phyloP scores from a whole-genome alignment of 441 rosid genomes.

The Bruguiera hainesii region DNA sequence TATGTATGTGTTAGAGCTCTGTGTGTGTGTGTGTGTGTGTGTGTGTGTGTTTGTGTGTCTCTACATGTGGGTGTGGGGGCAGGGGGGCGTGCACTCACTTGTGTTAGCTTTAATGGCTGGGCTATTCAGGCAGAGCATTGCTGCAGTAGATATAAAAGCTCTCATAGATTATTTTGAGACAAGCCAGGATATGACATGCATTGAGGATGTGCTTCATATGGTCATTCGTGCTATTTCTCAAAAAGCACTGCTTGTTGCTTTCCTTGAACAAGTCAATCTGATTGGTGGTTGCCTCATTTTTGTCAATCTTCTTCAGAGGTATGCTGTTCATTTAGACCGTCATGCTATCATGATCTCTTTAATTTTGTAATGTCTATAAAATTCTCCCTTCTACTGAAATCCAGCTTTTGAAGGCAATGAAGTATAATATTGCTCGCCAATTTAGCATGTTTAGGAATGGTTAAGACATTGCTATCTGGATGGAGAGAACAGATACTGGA shows the following conservation, averaged over 20 bases:
- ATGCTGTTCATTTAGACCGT: conserved; percentile 17
- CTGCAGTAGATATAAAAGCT: conserved; percentile 67
- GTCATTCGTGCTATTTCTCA: conserved; percentile 88
- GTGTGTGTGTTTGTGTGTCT: too few relatives aligned
- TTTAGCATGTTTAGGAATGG: too few relatives aligned
- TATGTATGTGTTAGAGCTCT: too few relatives aligned
- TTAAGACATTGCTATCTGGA: too few relatives aligned
- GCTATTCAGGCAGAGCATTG: conserved; percentile 72
- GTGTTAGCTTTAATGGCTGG: too few relatives aligned
- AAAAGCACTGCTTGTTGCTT: conserved; percentile 65
- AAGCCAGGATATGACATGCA: conserved; percentile 88
- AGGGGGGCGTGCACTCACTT: too few relatives aligned
- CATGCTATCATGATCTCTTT: neutral
- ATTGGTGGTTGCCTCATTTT: conserved; percentile 89
- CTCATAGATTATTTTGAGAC: conserved; percentile 84
- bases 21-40: too few relatives aligned
- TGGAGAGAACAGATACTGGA: too few relatives aligned
- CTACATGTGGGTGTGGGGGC: too few relatives aligned
- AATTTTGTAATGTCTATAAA: neutral
- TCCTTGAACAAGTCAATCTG: conserved; percentile 86
- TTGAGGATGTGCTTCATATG: conserved; percentile 97
- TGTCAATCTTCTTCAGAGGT: conserved; percentile 95
- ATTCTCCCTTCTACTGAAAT: neutral
- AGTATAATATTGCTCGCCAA: too few relatives aligned
- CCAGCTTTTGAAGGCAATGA: neutral